Percentiles rank a stretch among this genome's conserved stretches.
Evolutionary conservation across 192 early-diverging fungal genomes (phyloP).

Genomic region (Dissophora ornata): DNA sequence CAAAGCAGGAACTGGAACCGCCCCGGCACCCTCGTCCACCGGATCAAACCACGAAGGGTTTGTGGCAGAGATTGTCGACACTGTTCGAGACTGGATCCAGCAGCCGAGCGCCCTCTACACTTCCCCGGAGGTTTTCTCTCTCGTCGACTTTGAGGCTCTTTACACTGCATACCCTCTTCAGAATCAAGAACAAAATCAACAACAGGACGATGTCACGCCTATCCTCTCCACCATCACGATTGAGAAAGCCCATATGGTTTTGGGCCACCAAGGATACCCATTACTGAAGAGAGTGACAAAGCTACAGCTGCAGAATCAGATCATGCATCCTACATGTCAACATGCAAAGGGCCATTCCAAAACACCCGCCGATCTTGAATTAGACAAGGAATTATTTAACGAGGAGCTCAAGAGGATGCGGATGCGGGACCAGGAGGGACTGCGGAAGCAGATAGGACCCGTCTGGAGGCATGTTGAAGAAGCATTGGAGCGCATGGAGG

Average conservation of each 20-base stretch:
- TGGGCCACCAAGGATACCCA: slow-evolving; percentile 71
- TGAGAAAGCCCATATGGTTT: slow-evolving; percentile 70
- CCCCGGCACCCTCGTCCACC: slow-evolving; percentile 7
- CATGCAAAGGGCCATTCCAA: slow-evolving; percentile 74
- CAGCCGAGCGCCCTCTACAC: slow-evolving; percentile 58
- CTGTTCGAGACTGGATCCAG: slow-evolving; percentile 57
- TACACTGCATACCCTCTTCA: slow-evolving; percentile 49
- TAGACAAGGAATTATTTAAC: slow-evolving; percentile 75
- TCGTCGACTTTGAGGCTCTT: slow-evolving; percentile 62
- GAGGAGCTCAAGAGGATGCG: slow-evolving; percentile 68
- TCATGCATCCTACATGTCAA: slow-evolving; percentile 73
- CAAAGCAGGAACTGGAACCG: slow-evolving; percentile 42
- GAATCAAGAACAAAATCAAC: slow-evolving; percentile 70
- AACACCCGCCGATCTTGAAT: slow-evolving; percentile 76
- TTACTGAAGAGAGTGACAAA: slow-evolving; percentile 77
- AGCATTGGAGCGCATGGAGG: slow-evolving; percentile 47
- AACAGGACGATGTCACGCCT: slow-evolving; percentile 58
- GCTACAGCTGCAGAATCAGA: slow-evolving; percentile 72
- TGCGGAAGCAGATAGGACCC: slow-evolving; percentile 68
- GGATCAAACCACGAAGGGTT: slow-evolving; percentile 34
- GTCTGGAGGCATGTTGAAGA: slow-evolving; percentile 72
- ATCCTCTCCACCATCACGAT: slow-evolving; percentile 76
- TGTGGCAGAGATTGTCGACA: slow-evolving; percentile 49
- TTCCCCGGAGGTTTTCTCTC: slow-evolving; percentile 60
- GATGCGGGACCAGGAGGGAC: slow-evolving; percentile 63